Percentiles rank a stretch among this genome's conserved stretches.
Evolutionary conservation across 192 early-diverging fungal genomes (phyloP).

Genomic region (Coemansia sp.): DNA sequence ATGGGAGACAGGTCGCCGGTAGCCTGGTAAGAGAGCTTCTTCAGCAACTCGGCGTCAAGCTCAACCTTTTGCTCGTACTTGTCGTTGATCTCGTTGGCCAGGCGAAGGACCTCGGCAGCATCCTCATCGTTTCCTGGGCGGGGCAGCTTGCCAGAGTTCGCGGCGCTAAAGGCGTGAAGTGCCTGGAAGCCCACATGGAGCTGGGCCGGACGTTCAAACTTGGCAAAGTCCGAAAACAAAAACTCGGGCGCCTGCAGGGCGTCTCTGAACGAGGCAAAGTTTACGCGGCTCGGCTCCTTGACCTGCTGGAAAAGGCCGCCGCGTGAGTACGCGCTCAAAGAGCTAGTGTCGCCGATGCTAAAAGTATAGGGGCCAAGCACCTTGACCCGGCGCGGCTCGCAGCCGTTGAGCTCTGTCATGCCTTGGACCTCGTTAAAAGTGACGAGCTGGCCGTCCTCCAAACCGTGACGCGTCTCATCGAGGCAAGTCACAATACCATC

Average conservation of each 20-base stretch:
- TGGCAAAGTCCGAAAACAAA: constrained; percentile 92
- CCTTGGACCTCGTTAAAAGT: constrained; percentile 94
- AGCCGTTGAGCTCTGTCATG: constrained; percentile 87
- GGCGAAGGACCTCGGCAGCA: constrained; percentile 75
- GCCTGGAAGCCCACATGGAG: constrained; percentile 95
- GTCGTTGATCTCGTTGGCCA: constrained; percentile 77
- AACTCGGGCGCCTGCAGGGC: constrained; percentile 83
- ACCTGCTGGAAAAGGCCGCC: constrained; percentile 97
- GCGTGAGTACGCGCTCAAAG: constrained; percentile 72
- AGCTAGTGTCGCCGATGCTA: constrained; percentile 89
- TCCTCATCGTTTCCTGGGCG: constrained; percentile 85
- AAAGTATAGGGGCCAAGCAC: constrained; percentile 96
- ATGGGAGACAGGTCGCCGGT: constrained; percentile 92
- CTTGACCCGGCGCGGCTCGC: constrained; percentile 79
- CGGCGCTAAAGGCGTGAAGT: constrained; percentile 75
- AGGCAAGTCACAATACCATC: constrained; percentile 94
- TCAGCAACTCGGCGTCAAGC: constrained; percentile 85
- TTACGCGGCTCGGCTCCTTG: constrained; percentile 83
- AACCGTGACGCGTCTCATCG: constrained; percentile 95
- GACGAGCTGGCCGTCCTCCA: constrained; percentile 98
- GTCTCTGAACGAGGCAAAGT: constrained; percentile 79
- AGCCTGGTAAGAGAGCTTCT: constrained; percentile 87
- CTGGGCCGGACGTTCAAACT: constrained; percentile 96
- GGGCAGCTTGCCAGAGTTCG: constrained; percentile 74
- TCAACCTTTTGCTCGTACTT: constrained; percentile 73